Conservation (phyloP, 2,329 filamentous ascomycete genomes). For the Penicillium griseofulvum region DNA sequence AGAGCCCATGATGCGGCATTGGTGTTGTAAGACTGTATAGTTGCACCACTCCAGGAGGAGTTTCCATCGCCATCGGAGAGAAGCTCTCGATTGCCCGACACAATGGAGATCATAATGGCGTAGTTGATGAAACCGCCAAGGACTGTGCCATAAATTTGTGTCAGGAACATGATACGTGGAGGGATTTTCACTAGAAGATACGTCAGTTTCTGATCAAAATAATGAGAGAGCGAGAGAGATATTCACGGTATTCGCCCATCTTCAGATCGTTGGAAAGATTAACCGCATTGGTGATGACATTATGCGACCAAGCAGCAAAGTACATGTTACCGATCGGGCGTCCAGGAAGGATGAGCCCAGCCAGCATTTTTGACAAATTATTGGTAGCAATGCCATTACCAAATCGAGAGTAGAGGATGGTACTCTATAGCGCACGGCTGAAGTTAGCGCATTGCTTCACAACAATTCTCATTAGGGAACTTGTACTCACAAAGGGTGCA, state of each 20-base stretch:
- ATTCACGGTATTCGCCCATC: slow-evolving; percentile 58
- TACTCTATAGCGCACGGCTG: slow-evolving; percentile 40
- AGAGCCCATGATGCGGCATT: slow-evolving; percentile 47
- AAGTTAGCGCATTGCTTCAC: background rate
- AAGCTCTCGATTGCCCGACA: slow-evolving; percentile 49
- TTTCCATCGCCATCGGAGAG: slow-evolving; percentile 49
- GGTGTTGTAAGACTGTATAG: slow-evolving; percentile 45
- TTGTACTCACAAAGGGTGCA: slow-evolving; percentile 23
- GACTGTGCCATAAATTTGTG: slow-evolving; percentile 56
- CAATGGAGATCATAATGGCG: slow-evolving; percentile 56
- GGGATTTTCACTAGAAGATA: slow-evolving; percentile 47
- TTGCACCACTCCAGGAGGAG: slow-evolving; percentile 54
- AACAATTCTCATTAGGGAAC: background rate
- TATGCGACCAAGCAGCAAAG: slow-evolving; percentile 59
- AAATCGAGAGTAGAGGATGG: slow-evolving; percentile 52
- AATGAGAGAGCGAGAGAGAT: background rate
- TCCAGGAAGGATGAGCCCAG: slow-evolving; percentile 51
- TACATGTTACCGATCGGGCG: slow-evolving; percentile 58
- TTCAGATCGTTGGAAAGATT: slow-evolving; percentile 55
- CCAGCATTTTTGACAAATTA: slow-evolving; percentile 58
- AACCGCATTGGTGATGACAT: slow-evolving; percentile 53
- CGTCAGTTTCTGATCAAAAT: slow-evolving; percentile 21
- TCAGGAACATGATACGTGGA: slow-evolving; percentile 55
- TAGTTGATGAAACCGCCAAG: slow-evolving; percentile 57
- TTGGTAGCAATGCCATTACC: slow-evolving; percentile 60